A percentile compares a stretch with the other conserved stretches of the same genome.
Evolutionary conservation across 2,329 filamentous ascomycete species (phyloP).

Genomic region (Xylariaceae sp.): DNA sequence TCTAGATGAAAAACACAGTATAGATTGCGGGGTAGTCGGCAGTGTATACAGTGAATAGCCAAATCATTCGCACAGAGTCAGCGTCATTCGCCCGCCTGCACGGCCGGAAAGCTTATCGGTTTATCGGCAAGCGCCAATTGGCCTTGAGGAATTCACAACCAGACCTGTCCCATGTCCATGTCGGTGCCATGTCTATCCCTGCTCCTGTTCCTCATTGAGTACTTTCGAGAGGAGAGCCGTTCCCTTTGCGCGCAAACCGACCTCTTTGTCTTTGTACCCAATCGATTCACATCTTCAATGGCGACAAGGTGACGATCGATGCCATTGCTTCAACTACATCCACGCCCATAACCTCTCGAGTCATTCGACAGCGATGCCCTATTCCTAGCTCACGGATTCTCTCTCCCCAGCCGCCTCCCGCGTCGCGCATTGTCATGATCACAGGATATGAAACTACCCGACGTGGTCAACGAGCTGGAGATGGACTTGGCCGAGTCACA

Average conservation of each 20-base stretch:
- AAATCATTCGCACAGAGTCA: too few relatives aligned
- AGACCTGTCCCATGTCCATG: neutral
- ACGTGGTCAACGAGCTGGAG: constrained; percentile 47
- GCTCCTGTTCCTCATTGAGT: constrained; percentile 1
- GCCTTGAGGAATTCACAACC: constrained; percentile 9
- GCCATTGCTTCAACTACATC: neutral
- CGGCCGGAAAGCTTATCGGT: constrained; percentile 9
- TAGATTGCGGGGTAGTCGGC: neutral
- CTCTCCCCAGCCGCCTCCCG: constrained; percentile 17
- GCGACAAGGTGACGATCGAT: too few relatives aligned
- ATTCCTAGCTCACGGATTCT: constrained; percentile 10
- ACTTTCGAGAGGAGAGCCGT: constrained; percentile 2
- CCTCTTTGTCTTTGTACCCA: constrained; percentile 5
- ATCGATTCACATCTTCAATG: neutral
- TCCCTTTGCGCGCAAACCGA: constrained; percentile 16
- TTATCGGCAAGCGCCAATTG: constrained; percentile 12
- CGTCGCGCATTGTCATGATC: constrained; percentile 34
- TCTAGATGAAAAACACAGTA: too few relatives aligned
- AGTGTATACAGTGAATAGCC: constrained; percentile 4
- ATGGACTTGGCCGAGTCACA: constrained; percentile 72
- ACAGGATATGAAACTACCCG: constrained; percentile 41
- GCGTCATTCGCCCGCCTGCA: too few relatives aligned
- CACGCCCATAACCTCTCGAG: constrained; percentile 17
- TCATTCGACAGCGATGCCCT: constrained; percentile 16
- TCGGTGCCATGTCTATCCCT: too few relatives aligned